Evolutionary conservation across 441 rosid genomes (phyloP), one percentile per base, ranked within the genome.

Genomic region (Theobroma grandiflorum): DNA sequence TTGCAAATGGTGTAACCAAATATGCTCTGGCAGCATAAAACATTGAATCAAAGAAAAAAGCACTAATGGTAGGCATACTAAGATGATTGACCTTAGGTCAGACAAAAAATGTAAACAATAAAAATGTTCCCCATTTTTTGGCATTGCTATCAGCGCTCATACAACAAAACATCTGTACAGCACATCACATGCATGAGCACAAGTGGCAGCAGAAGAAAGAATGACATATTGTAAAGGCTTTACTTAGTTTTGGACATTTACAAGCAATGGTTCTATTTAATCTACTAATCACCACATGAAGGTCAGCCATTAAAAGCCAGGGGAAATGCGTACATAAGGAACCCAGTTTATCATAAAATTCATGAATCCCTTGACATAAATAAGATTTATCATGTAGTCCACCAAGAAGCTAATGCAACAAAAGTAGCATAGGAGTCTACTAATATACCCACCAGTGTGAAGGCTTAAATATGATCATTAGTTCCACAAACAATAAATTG

Each of bases 141-240:
- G 43, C 15, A 12, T 49, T 12, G 8, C 40, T 50, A 50, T 33
- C 31, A 35, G 31, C 2, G 26, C 33, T 72, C 16, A 18, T 8
- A 35, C 75, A 3, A 72, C 33, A 52, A 37, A 72, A 31, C 38
- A 5, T 8, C 37, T 47, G 35, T 72, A 59, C 63, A 35, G 64
- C 63, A 53, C 18, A 72, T 53, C 33, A 53, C 18, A 53, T 20
- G 63, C 76, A 37, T 72, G 31, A 53, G 59, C 64, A 72, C 76
- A 9, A 4, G 35, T 2, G n/a, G 40, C 16, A 72, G 16, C 43
- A 52, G 63, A 53, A 37, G 47, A 72, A 33, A n/a, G 76, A 53
- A 53, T 52, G 76, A 35, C 37, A 61, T 37, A 47, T 26, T 49
- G 38, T 31, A n/a, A 72, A 72, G 18, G 49, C 63, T 72, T 18